Evolutionary conservation across 257 asterid species (phyloP), one percentile per base, ranked within the genome.

Genomic region (Penstemon newberryi): DNA sequence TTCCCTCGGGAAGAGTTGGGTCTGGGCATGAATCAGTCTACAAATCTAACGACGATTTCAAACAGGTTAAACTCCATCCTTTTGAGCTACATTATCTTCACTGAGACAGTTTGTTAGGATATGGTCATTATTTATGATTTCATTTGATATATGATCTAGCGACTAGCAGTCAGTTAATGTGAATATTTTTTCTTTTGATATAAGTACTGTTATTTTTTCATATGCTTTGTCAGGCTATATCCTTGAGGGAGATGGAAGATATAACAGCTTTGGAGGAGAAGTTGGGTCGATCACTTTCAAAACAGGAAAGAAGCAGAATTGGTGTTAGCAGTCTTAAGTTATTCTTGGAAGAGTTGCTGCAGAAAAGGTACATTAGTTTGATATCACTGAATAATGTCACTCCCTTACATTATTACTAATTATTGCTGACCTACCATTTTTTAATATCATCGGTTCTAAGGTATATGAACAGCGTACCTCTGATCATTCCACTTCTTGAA

Each of bases 1-100:
- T 92, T 71, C 98, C 98, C 62, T 90, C 98, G 2, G 98, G 98
- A 70, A 85, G 98, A 81, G 98, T 92, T 80, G 98, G 98, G 69
- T 67, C 82, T 66, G 96, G 88, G 68, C 91, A 79, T 63, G 96
- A 80, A 78, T 88, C 98, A n/a, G 95, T 92, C 65, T 92, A 84
- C 83, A 81, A 85, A 78, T 92, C 96, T 66, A 90, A 92, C 64
- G 98, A 92, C 63, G 98, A 90, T 77, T 92, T 92, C 83, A 92
- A 90, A 82, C 98, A 88, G 96, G 98, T 86, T 54, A 63, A 73
- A 4, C 7, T 71, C 56, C 65, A 66, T 59, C 15, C 43, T 57
- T 56, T 73, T 60, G 38, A 59, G 58, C 67, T 71, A 69, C 79
- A 60, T 42, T 53, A 38, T 61, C 33, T 69, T 13, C 52, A 43